Evolutionary conservation across 228 moss, liverwort and hornwort species (phyloP), one percentile per base, ranked within the genome.

Genomic region (Sphagnum magellanicum): DNA sequence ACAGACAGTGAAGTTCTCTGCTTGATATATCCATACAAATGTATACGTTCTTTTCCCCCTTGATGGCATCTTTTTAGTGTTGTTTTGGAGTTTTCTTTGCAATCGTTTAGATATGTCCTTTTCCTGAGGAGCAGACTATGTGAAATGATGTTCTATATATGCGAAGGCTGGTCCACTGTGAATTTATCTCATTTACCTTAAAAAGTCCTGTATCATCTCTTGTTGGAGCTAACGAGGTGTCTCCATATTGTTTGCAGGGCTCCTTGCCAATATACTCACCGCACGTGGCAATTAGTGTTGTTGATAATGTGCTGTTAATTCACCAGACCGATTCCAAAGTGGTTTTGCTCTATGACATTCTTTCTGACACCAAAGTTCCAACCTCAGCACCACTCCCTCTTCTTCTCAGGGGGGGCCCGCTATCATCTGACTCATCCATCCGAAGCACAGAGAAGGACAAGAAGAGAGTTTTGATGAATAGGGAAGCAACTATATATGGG

Each of bases 251-350:
- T 67, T 71, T 89, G 82, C 92, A 95, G 95, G 95, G 95, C 51
- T 86, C 81, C 72, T 82, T 92, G 73, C 88, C 92, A 50, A 92
- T 95, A 57, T 95, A 92, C 74, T 92, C 95, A 51, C 75, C 81
- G 50, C 74, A 91, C 77, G 92, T 89, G 52, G 92, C 88, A 65
- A 81, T 96, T 48, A 96, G 92, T 76, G 88, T 96, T 73, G 92
- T 96, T 53, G 95, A 96, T 70, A 96, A 96, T 73, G 95, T 96
- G 67, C 89, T 96, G 51, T 81, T 96, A 63, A 79, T 96, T 52
- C 95, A 96, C 75, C 92, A 96, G 81, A 89, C 83, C 67, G 92
- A 91, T 83, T 96, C 95, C 13, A 89, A 92, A 86, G 95, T 96
- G 53, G 91, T 92, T 48, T 73, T 96, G 6, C 78, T 96, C 32